Evolutionary conservation across 352 stramenopile genomes (phyloP), one percentile per base, ranked within the genome.

Genomic region (Globisporangium paroecandrum): DNA sequence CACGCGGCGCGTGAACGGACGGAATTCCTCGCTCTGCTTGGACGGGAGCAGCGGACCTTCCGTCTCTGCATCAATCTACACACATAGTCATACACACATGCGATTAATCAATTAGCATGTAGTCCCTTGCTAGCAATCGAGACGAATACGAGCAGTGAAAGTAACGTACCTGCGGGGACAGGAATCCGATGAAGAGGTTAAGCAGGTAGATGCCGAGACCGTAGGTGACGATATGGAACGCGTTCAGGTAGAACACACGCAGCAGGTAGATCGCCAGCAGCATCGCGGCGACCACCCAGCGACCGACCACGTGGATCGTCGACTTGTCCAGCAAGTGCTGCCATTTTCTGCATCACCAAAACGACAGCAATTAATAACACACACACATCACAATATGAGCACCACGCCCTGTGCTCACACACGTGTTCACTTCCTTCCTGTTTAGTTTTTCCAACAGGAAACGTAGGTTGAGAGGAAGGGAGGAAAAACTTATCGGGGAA

Each of bases 101-200:
- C 27, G 3, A 32, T 32, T 32, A 32, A 32, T 32, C 27, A 32
- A 32, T 32, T 32, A 32, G 27, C 27, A 32, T 4, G 27, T 32
- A 32, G 27, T 32, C 27, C 2, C 27, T 32, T 32, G 27, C 27
- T 32, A 32, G 27, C 27, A 32, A 32, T 32, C 27, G 27, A 32
- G 27, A 32, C 3, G 27, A 20, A 29, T 8, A 24, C 58, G 15
- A 7, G 10, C 25, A 56, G 57, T 22, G 3, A 51, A 61, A 18
- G 3, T 20, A 61, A 56, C 58, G 66, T 69, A 99, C 91, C 74
- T 99, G 88, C n/a, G 98, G 98, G 61, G 94, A 98, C 27, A 99
- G 75, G 76, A 99, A 99, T 4, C 97, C 97, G 77, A 99, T 99
- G 72, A 99, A 99, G 68, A 99, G 97, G 74, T 99, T 99, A 61